Evolutionary conservation across 169 alveolate species (phyloP), one percentile per base, ranked within the genome.

Genomic region (Besnoitia besnoiti): DNA sequence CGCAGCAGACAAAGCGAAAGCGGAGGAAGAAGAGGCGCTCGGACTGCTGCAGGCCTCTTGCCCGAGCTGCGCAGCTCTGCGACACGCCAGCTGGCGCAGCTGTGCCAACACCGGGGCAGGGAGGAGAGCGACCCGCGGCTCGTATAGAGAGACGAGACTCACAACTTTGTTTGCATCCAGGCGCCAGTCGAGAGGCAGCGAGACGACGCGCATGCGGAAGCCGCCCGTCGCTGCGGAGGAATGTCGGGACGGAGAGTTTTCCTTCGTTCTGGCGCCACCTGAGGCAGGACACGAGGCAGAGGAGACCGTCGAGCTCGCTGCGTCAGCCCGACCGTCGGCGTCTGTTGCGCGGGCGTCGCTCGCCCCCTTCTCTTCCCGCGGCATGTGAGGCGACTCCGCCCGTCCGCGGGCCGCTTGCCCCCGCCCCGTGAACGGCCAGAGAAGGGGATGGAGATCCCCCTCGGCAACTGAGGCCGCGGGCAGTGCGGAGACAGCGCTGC

Each of bases 61-160:
- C 12, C 44, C 39, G 46, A 33, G 12, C 46, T 7, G 24, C 80
- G 44, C 44, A 42, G 46, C 44, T 1, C 42, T 8, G 42, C 12
- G 87, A 39, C 44, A 37, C 16, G 30, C 87, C 30, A 0, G 40
- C 87, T 35, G 37, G 37, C 87, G 5, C n/a, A 27, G 7, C 35
- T 39, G 46, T 10, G 87, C 87, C 21, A 4, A 77, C 50, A 77
- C 87, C 35, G 87, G 39, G 30, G 87, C 87, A 39, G 87, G 87
- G 35, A 77, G 87, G 1, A 35, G 44, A 3, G 55, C 87, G n/a
- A 39, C 30, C 10, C 55, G 87, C 10, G 87, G 87, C 37, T 77
- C 59, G 47, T 30, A 44, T 1, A 14, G 87, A 16, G 40, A 4
- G 44, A 77, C 3, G 59, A 77, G 40, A 1, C 30, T 27, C 30